phyloP scores from a whole-genome alignment of 1,284 basidiomycete genomes.

The Puccinia horiana region DNA sequence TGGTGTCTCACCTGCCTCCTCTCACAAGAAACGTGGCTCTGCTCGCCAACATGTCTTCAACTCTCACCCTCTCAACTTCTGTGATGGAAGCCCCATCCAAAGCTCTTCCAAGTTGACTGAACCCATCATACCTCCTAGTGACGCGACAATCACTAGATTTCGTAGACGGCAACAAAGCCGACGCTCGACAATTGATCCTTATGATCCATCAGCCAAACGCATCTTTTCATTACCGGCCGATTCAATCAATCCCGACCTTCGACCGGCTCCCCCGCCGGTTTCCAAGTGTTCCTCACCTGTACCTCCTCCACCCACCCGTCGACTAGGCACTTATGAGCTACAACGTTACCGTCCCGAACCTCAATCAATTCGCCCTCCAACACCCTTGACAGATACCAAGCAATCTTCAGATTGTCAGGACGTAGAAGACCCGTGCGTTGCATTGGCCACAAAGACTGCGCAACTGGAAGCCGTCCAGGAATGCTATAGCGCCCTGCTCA shows the following conservation, averaged over 20 bases:
- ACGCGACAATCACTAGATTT: background rate
- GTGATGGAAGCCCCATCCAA: background rate
- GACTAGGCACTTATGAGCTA: constrained; percentile 25
- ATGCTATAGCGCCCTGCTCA: constrained; percentile 6
- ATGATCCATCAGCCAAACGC: constrained; percentile 11
- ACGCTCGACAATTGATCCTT: constrained; percentile 12
- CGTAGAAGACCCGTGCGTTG: background rate
- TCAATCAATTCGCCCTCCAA: background rate
- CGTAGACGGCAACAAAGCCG: no score
- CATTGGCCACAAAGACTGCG: background rate
- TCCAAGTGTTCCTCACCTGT: constrained; percentile 15
- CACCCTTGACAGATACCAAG: background rate
- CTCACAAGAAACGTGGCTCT: background rate
- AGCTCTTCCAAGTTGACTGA: background rate
- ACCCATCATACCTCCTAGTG: background rate
- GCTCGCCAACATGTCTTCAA: background rate
- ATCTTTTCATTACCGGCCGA: constrained; percentile 28
- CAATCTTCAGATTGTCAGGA: background rate
- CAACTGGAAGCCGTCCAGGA: background rate
- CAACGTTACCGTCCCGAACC: constrained; percentile 25
- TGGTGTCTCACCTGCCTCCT: background rate
- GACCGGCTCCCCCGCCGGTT: background rate
- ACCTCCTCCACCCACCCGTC: constrained; percentile 22
- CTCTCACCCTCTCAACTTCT: background rate
- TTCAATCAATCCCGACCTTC: background rate